Evolutionary conservation across 495 filamentous ascomycete genomes (phyloP).

Genomic region (Penicillium waksmanii): DNA sequence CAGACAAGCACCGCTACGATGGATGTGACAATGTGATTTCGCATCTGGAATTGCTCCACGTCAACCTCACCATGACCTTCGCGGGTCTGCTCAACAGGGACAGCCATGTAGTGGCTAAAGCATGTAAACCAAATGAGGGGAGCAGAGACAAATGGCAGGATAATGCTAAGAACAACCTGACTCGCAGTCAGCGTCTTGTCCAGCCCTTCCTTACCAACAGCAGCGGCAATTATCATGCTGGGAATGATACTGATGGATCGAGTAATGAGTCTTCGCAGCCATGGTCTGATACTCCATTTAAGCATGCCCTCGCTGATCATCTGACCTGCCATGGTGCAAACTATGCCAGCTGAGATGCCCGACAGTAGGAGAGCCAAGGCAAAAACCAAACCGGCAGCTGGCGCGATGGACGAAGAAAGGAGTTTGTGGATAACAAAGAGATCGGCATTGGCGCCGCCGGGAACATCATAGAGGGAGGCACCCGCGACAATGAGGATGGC

Average conservation of each 20-base stretch:
- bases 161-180: constrained; percentile 80
- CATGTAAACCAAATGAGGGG: constrained; percentile 92
- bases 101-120: constrained; percentile 76
- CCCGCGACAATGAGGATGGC: constrained; percentile 89
- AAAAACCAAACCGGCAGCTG: constrained; percentile 74
- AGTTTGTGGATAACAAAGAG: constrained; percentile 84
- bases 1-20: too few relatives aligned
- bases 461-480: constrained; percentile 66
- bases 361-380: constrained; percentile 76
- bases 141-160: constrained; percentile 79
- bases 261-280: constrained; percentile 74
- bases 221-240: constrained; percentile 79
- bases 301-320: constrained; percentile 82
- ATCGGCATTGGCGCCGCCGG: constrained; percentile 63
- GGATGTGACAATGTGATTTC: too few relatives aligned
- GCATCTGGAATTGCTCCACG: too few relatives aligned
- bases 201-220: constrained; percentile 73
- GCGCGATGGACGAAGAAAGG: constrained; percentile 68
- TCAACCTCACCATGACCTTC: too few relatives aligned
- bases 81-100: too few relatives aligned
- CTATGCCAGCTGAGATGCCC: constrained; percentile 75
- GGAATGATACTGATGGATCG: constrained; percentile 76
- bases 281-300: constrained; percentile 69
- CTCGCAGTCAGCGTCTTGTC: constrained; percentile 72
- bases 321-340: constrained; percentile 83